phyloP scores from a whole-genome alignment of 305 asterid species.

The Withania somnifera region DNA sequence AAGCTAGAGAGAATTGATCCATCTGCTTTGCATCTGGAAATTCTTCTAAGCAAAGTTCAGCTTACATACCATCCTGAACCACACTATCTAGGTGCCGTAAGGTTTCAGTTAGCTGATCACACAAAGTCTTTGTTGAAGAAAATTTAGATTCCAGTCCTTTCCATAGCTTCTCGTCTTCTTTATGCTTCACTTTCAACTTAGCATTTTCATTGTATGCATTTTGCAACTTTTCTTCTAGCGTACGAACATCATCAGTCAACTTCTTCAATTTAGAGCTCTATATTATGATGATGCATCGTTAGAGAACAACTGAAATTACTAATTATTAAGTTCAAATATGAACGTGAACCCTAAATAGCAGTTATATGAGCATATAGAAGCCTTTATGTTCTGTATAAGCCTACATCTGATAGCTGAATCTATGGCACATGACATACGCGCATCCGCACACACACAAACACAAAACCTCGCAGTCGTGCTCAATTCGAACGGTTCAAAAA shows the following conservation, averaged over 20 bases:
- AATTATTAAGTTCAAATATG: background rate
- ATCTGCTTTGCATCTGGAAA: background rate
- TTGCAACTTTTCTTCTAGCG: slow-evolving; percentile 82
- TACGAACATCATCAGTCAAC: slow-evolving; percentile 49
- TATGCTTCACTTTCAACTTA: slow-evolving; percentile 71
- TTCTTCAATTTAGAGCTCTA: slow-evolving; percentile 87
- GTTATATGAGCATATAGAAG: background rate
- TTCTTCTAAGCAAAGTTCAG: background rate
- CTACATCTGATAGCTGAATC: background rate
- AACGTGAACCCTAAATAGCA: background rate
- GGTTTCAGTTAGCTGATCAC: slow-evolving; percentile 73
- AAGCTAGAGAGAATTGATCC: background rate
- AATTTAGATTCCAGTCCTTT: slow-evolving; percentile 80
- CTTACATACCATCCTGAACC: slow-evolving; percentile 63
- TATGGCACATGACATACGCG: background rate
- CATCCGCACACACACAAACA: background rate
- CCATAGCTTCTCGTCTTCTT: slow-evolving; percentile 95
- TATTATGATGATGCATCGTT: background rate
- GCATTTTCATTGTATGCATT: slow-evolving; percentile 81
- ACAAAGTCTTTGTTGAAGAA: slow-evolving; percentile 61
- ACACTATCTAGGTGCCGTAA: slow-evolving; percentile 58
- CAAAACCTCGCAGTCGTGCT: background rate
- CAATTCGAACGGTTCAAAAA: background rate
- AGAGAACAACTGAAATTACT: background rate
- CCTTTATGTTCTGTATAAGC: background rate